Evolutionary conservation across 495 filamentous ascomycete genomes (phyloP), one percentile per base, ranked within the genome.

Genomic region (Aspergillus egyptiacus): DNA sequence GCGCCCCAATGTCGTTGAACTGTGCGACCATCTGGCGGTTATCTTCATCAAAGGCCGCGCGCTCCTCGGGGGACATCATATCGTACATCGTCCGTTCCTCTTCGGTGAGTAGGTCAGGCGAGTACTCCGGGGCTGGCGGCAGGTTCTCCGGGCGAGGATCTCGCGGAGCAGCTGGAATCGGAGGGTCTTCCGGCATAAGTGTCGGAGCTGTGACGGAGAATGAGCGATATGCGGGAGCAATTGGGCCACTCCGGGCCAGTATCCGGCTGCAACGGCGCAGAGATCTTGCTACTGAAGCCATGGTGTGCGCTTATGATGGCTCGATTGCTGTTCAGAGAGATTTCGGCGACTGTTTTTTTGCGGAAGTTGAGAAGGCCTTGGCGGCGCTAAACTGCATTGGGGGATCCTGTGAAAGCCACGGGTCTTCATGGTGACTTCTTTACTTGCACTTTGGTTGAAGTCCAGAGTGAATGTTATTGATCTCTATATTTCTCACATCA

Each of bases 81-180:
- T 76, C 65, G 50, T 77, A 80, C 61, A 66, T 62, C 5, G 67
- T 67, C 25, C 68, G 71, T 32, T 71, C 67, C 40, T 73, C 67
- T 14, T 66, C 50, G 36, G 48, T 60, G 27, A 80, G 59, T 7
- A 56, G 46, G 1, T 71, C 65, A 24, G 64, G 61, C 11, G 70
- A 71, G 50, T 75, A 73, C 45, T 68, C 63, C 18, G 64, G 61
- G 48, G 65, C 46, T 10, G 56, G 35, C 9, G 65, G 64, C 50
- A 59, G 50, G 24, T 70, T 67, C 22, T 72, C 64, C 15, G 64
- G 51, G 23, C 48, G 58, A 43, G 57, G 57, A 11, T 67, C 63
- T 42, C 55, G 62, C 6, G 61, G 68, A 40, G 58, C 51, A 41
- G 56, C 58, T 51, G 63, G 67, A 11, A 65, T 20, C 20, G 59